Percentiles rank a stretch among this genome's conserved stretches.
Conservation (phyloP, 2,329 filamentous ascomycete genomes). For the Mariannaea sp. region DNA sequence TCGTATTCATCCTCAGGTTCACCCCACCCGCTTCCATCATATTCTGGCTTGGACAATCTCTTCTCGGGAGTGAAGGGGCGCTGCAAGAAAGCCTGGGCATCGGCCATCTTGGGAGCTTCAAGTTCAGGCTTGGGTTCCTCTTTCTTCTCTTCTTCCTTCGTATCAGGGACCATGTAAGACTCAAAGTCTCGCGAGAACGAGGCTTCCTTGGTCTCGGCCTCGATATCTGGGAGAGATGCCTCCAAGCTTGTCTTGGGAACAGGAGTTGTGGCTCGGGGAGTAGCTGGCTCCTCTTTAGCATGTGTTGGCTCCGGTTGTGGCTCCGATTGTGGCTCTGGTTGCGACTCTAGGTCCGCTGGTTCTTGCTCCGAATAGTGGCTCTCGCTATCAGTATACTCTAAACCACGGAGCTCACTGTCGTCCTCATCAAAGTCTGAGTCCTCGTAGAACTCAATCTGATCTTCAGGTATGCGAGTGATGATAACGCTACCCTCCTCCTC, state of each 20-base stretch:
- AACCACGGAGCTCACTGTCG: constrained; percentile 59
- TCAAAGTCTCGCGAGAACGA: constrained; percentile 52
- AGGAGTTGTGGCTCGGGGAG: constrained; percentile 52
- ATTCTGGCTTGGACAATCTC: constrained; percentile 62
- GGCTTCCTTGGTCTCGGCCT: constrained; percentile 40
- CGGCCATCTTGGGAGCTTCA: constrained; percentile 42
- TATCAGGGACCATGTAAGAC: constrained; percentile 53
- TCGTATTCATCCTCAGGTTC: constrained; percentile 57
- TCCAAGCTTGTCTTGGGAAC: constrained; percentile 29
- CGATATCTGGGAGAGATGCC: constrained; percentile 46
- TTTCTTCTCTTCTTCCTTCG: constrained; percentile 39
- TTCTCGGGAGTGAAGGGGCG: constrained; percentile 56
- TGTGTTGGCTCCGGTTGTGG: constrained; percentile 22
- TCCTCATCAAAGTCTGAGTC: constrained; percentile 59
- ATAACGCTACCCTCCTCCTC: constrained; percentile 64
- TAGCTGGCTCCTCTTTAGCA: constrained; percentile 53
- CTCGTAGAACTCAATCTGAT: constrained; percentile 66
- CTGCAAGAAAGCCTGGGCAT: constrained; percentile 44
- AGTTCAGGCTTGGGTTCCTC: constrained; percentile 33
- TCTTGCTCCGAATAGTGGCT: constrained; percentile 44
- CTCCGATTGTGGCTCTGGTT: not conserved
- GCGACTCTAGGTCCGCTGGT: constrained; percentile 25
- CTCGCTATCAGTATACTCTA: constrained; percentile 49
- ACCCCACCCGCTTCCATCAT: constrained; percentile 67
- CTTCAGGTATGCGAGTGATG: constrained; percentile 69